Base-by-base conservation (phyloP, 1,284 basidiomycete genomes). In the Naganishia albida region DNA sequence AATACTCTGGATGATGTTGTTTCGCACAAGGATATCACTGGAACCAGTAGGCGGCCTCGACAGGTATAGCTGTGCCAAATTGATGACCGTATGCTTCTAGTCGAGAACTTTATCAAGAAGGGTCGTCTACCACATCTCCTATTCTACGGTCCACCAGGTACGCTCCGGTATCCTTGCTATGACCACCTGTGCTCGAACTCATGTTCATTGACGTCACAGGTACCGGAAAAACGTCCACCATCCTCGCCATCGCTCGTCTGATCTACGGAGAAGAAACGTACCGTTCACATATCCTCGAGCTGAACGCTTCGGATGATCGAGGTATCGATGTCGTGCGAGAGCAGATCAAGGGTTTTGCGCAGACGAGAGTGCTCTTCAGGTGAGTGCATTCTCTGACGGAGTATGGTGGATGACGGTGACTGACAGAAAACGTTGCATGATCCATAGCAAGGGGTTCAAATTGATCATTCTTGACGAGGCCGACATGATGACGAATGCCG, bases 401-500 rank as follows among this genome's bases (percentile, higher is more conserved):
- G n/a, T n/a, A 34, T 34, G 6, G 34, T 10, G 10, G 10, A 34
- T 10, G 34, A 34, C 13, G 1, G 34, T 15, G 40, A 20, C 25
- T 43, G 26, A 52, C 40, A 18, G 20, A 10, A 26, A 2, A n/a
- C 48, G 18, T 16, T 57, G 20, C 7, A 30, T n/a, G n/a, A 18
- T 8, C 18, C 12, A n/a, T 68, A 86, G 91, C 7, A 93, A 93
- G 72, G 91, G 91, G 28, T 98, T 89, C 86, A 99, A 99, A 77
- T 87, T 99, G 73, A 96, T 99, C 77, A 88, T 99, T 66, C 86
- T 99, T 28, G 96, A 99, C 72, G 96, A 99, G 79, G 96, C 96
- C 23, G 96, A 99, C 82, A 96, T 96, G 88, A 99, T 99, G 96
- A 99, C 96, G 0, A 90, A 93, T 69, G 89, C 91, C 48, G 96